These are phyloP conservation scores for Fulvia fulva DNA, from an alignment of 2,329 filamentous ascomycete genomes.

Conservation along the genomic window DNA sequence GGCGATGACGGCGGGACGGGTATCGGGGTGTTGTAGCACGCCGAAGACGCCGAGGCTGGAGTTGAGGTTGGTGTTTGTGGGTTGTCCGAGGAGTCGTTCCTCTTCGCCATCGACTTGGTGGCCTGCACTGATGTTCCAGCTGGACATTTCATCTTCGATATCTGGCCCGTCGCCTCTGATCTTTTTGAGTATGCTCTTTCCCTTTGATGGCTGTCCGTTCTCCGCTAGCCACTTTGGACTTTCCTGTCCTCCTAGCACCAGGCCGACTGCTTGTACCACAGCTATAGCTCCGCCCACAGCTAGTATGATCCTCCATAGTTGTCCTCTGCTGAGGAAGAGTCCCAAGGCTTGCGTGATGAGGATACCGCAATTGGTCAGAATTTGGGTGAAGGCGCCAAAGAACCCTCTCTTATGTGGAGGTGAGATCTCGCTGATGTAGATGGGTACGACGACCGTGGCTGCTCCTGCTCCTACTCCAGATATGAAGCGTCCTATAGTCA, in stretches of 20 bases:
- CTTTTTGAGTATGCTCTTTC: conserved; percentile 65
- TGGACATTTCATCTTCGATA: conserved; percentile 67
- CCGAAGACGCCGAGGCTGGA: conserved; percentile 40
- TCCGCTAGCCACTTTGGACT: conserved; percentile 82
- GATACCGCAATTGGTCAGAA: conserved; percentile 87
- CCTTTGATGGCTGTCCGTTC: conserved; percentile 57
- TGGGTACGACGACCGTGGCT: conserved; percentile 84
- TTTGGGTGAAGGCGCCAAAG: conserved; percentile 80
- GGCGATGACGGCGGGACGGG: conserved; percentile 78
- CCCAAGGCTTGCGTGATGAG: conserved; percentile 77
- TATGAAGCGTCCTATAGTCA: conserved; percentile 72
- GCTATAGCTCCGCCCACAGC: conserved; percentile 68
- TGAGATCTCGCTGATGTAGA: conserved; percentile 90
- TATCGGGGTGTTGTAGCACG: conserved; percentile 63
- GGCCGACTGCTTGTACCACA: conserved; percentile 60
- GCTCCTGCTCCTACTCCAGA: conserved; percentile 83
- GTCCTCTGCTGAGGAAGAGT: conserved; percentile 77
- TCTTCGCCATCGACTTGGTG: conserved; percentile 49
- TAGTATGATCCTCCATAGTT: conserved; percentile 79
- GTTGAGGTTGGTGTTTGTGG: conserved; percentile 23
- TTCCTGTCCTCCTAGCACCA: conserved; percentile 72
- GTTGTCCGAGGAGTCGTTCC: conserved; percentile 39
- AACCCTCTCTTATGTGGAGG: conserved; percentile 60
- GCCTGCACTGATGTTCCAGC: conserved; percentile 37
- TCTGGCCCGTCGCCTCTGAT: conserved; percentile 68